Evolutionary conservation across 441 rosid genomes (phyloP).

Genomic region (Erysimum pusillum): DNA sequence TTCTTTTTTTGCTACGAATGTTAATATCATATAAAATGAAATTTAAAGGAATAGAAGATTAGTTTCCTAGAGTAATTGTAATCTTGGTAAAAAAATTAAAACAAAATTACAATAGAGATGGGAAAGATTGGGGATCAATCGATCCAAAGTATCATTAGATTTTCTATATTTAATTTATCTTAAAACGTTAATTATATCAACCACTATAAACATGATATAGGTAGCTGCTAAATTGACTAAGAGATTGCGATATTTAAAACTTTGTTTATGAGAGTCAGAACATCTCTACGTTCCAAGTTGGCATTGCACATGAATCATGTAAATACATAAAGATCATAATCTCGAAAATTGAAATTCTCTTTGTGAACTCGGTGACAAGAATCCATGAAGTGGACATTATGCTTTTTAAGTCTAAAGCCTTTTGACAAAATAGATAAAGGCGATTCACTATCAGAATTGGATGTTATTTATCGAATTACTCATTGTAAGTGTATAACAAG

Average conservation of each 20-base stretch:
- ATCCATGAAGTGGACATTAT: neutral
- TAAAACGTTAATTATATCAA: neutral
- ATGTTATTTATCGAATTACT: neutral
- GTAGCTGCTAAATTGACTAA: neutral
- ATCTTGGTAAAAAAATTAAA: no score
- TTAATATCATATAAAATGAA: no score
- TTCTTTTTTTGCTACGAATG: no score
- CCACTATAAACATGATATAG: neutral
- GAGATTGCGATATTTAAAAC: neutral
- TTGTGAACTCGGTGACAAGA: slow-evolving; percentile 9
- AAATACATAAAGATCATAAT: neutral
- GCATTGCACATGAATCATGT: slow-evolving; percentile 4
- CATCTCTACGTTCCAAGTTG: neutral
- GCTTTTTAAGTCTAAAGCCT: neutral
- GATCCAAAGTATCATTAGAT: no score
- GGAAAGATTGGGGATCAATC: no score
- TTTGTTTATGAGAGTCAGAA: neutral
- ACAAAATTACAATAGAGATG: no score
- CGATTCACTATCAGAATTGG: neutral
- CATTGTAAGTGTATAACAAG: neutral
- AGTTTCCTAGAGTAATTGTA: no score
- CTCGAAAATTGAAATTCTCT: no score
- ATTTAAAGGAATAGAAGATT: no score
- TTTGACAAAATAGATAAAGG: neutral
- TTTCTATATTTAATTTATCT: no score